These are phyloP conservation scores for Exophiala calicioides DNA, from an alignment of 2,329 filamentous ascomycete genomes.

Conservation along the genomic window DNA sequence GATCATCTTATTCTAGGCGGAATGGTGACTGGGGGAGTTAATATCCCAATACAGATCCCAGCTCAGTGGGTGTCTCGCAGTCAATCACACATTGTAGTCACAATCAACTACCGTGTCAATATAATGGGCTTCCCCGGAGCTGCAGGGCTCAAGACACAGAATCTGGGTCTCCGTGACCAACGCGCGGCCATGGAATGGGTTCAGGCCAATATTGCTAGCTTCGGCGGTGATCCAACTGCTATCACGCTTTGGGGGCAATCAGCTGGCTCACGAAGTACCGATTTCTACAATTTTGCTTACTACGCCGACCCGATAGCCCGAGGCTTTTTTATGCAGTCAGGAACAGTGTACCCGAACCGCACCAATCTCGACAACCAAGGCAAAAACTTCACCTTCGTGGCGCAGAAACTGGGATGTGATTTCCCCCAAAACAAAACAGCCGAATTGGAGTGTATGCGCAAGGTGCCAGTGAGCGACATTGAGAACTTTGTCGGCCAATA, in stretches of 20 bases:
- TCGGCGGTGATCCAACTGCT: constrained; percentile 52
- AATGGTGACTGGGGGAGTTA: constrained; percentile 35
- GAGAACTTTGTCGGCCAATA: constrained; percentile 34
- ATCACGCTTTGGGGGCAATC: constrained; percentile 54
- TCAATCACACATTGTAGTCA: constrained; percentile 41
- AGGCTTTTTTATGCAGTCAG: constrained; percentile 27
- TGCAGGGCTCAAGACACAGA: constrained; percentile 38
- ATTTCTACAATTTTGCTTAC: constrained; percentile 27
- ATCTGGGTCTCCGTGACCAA: constrained; percentile 58
- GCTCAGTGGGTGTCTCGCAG: constrained; percentile 42
- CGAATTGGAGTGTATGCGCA: constrained; percentile 36
- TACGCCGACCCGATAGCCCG: constrained; percentile 31
- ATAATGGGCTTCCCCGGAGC: constrained; percentile 41
- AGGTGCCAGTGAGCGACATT: constrained; percentile 31
- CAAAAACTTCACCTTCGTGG: constrained; percentile 36
- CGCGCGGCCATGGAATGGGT: constrained; percentile 52
- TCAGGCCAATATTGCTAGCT: constrained; percentile 51
- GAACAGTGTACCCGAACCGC: constrained; percentile 10
- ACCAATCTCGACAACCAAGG: constrained; percentile 23
- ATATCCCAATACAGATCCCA: constrained; percentile 46
- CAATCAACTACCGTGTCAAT: constrained; percentile 46
- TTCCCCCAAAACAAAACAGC: constrained; percentile 27
- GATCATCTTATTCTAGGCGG: too few species aligned
- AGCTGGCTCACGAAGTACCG: constrained; percentile 32
- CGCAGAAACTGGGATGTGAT: constrained; percentile 33